Base-by-base conservation (phyloP, 306 rosid species). In the Psophocarpus tetragonolobus region DNA sequence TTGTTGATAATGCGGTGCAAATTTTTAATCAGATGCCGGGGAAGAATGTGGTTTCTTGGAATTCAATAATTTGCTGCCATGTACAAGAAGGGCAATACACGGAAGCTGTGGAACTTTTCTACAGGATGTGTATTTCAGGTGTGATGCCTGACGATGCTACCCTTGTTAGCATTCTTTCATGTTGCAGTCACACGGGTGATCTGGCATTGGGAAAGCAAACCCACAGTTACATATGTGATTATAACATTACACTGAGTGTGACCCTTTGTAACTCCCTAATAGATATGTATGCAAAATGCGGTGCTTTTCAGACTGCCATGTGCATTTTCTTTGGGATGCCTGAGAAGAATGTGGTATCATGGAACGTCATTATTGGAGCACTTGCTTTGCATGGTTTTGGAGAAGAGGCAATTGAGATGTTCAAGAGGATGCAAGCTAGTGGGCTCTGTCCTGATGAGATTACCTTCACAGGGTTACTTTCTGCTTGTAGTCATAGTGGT, bases 31-130 rank as follows among this genome's bases (percentile, higher is more conserved):
- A 82, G 81, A 87, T 89, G 92, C 91, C 90, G 0, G 67, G 62
- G 73, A 85, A 90, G 78, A 92, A 92, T 65, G 96, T 81, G 71
- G 86, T 92, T 76, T 87, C 96, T 17, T 92, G 97, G 97, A 90
- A 90, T 77, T 85, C 96, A 18, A 83, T 92, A 68, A 92, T 92
- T 36, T 83, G 87, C 1, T 86, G 87, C 56, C 85, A 82, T 86
- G 89, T 89, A 39, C 87, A 68, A 76, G 88, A 85, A 71, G 94
- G 96, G 29, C 84, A 13, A 11, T 77, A 79, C 78, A 54, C 58
- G 13, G 91, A 87, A 68, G 94, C 94, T 14, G 27, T 90, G 76
- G 86, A 83, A 63, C 88, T 90, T 23, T 90, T 89, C 81, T 35
- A 23, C 47, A 86, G 68, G 76, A 89, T 90, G 96, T 82, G 87